Evolutionary conservation across 2,329 filamentous ascomycete genomes (phyloP).

Genomic region (Diaporthe australafricana): DNA sequence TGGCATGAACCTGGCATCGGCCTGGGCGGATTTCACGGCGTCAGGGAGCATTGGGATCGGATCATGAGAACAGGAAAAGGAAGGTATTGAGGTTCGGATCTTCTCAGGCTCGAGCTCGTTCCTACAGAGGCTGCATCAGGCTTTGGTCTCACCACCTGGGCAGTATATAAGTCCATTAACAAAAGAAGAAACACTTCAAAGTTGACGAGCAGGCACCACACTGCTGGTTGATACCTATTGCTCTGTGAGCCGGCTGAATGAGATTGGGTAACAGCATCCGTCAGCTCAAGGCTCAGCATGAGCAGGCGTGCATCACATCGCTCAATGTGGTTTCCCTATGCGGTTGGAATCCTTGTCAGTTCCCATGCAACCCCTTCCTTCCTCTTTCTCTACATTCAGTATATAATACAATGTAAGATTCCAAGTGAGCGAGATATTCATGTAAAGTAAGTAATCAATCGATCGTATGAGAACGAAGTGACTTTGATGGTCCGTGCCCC

Average conservation of each 20-base stretch:
- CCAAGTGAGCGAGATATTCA: neutral
- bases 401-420: too few species aligned
- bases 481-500: constrained; percentile 31
- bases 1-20: constrained; percentile 19
- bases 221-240: neutral
- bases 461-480: neutral
- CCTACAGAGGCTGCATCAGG: neutral
- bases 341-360: too few species aligned
- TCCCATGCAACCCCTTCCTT: too few species aligned
- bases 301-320: neutral
- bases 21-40: constrained; percentile 29
- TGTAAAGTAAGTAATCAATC: neutral
- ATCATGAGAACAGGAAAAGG: neutral
- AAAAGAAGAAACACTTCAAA: too few species aligned
- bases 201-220: neutral
- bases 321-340: neutral
- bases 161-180: neutral
- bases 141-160: neutral
- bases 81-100: neutral
- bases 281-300: neutral
- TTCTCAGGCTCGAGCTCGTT: neutral
- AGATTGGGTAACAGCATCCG: neutral
- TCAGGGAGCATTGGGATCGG: constrained; percentile 32
- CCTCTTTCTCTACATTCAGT: neutral
- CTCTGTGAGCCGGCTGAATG: neutral